Evolutionary conservation across 805 yeast genomes (phyloP), one percentile per base, ranked within the genome.

Genomic region (Isabelozyma gotoi): DNA sequence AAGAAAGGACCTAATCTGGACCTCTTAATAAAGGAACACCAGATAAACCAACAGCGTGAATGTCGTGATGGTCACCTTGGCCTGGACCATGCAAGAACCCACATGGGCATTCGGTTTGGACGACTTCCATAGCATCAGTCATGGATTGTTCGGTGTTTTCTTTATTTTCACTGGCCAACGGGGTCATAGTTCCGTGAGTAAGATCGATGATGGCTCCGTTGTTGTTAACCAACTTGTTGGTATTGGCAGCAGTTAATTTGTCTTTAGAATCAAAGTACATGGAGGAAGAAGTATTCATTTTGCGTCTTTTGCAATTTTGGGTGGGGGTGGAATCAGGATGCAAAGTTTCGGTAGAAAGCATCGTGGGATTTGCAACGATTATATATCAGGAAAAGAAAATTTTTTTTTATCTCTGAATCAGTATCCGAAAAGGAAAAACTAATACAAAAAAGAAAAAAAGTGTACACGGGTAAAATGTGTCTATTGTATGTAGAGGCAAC

Each of bases 1-100:
- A n/a, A n/a, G n/a, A n/a, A n/a, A n/a, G n/a, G n/a, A n/a, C n/a
- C n/a, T 44, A 59, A 29, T 59, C 64, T 1, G 66, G 66, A 11
- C 66, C 66, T 41, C 61, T 42, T 20, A 60, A 46, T 29, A 59
- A 47, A 4, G 63, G 62, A 14, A 20, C 33, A 12, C 43, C 45
- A 11, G 56, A 39, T 7, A 59, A 44, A 3, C 65, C 65, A 19
- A 52, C 53, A n/a, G 65, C 64, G 7, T 31, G 45, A 3, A 59
- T 43, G 44, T 60, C 65, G 19, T 50, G 44, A 42, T 60, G 59
- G 17, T 45, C 39, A 6, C 61, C 65, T 42, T 56, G 57, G 11
- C 55, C 59, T 5, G 63, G 60, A 7, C 64, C 65, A 44, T 62
- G 67, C n/a, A 62, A 45, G 41, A 44, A 47, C 3, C 67, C 65